Evolutionary conservation across 805 yeast species (phyloP), one percentile per base, ranked within the genome.

Genomic region (Candida mattraensis): DNA sequence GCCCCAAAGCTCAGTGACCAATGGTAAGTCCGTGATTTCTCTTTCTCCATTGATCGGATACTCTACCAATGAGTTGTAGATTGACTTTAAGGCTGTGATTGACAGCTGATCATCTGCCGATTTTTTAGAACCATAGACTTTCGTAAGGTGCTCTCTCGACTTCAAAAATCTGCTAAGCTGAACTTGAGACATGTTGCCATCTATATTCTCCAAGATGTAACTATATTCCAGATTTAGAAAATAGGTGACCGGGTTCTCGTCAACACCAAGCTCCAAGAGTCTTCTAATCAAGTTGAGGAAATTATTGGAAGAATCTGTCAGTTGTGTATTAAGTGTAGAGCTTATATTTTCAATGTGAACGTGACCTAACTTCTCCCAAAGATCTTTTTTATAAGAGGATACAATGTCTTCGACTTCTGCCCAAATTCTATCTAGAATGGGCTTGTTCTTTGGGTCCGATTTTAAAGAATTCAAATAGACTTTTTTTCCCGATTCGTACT

Each of bases 1-100:
- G n/a, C 70, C 51, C 87, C 87, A 81, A 64, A 76, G 68, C 40
- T 78, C 83, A 16, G 71, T 61, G 15, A 79, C 63, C 18, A 74
- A 65, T 1, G 79, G 72, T n/a, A 76, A 60, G 48, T 80, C 86
- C 3, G 52, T 19, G 2, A 46, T 29, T n/a, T 45, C 48, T 31
- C 39, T 35, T 3, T 47, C 43, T 52, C 53, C 16, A 48, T 56
- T 10, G 45, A 45, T 30, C 12, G 12, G 34, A 16, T 60, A 51
- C 23, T 50, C 48, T n/a, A 38, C 37, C 15, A 56, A 35, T 7
- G 49, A 22, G 5, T 37, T 19, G 35, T 40, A 57, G n/a, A 62
- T 34, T 7, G 53, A 47, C 8, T 43, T 55, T 20, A 56, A 34
- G 2, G 64, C 53, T 5, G 60, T 45, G 3, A 48, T 55, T 2